Evolutionary conservation across 2,329 filamentous ascomycete species (phyloP).

Genomic region (Cladophialophora exuberans): DNA sequence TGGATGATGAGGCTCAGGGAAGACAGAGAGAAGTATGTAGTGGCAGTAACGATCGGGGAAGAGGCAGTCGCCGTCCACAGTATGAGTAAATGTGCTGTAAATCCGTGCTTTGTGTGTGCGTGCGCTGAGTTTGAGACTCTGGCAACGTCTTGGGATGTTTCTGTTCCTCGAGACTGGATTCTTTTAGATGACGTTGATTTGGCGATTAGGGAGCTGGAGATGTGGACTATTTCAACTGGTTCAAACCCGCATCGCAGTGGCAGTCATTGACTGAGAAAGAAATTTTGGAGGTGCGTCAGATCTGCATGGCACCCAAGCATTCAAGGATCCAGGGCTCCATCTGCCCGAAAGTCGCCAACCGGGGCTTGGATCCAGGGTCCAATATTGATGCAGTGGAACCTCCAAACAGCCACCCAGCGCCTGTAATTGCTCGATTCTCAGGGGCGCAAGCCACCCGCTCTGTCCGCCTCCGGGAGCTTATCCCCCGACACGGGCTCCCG

Average conservation of each 20-base stretch:
- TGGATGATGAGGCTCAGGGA: too few relatives aligned
- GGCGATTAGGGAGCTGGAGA: not conserved
- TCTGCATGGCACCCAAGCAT: slow-evolving; percentile 1
- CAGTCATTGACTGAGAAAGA: not conserved
- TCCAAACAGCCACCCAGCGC: not conserved
- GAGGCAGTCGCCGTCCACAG: too few relatives aligned
- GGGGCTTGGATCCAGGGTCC: slow-evolving; percentile 2
- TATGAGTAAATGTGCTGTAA: too few relatives aligned
- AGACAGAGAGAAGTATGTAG: too few relatives aligned
- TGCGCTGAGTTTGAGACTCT: too few relatives aligned
- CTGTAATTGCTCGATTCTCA: not conserved
- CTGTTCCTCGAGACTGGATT: slow-evolving; percentile 2
- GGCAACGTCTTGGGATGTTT: not conserved
- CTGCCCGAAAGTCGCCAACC: not conserved
- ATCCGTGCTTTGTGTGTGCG: slow-evolving; percentile 1
- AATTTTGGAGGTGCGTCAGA: slow-evolving; percentile 7
- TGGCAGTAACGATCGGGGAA: too few relatives aligned
- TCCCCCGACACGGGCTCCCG: not conserved
- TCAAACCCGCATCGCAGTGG: not conserved
- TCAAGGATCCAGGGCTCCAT: too few relatives aligned
- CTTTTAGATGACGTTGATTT: slow-evolving; percentile 12
- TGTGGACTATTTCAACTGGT: slow-evolving; percentile 1
- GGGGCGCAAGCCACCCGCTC: slow-evolving; percentile 3
- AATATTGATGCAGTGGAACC: slow-evolving; percentile 1
- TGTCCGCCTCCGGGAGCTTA: not conserved